Evolutionary conservation across 768 basidiomycete genomes (phyloP), one percentile per base, ranked within the genome.

Genomic region (Obba rivulosa): DNA sequence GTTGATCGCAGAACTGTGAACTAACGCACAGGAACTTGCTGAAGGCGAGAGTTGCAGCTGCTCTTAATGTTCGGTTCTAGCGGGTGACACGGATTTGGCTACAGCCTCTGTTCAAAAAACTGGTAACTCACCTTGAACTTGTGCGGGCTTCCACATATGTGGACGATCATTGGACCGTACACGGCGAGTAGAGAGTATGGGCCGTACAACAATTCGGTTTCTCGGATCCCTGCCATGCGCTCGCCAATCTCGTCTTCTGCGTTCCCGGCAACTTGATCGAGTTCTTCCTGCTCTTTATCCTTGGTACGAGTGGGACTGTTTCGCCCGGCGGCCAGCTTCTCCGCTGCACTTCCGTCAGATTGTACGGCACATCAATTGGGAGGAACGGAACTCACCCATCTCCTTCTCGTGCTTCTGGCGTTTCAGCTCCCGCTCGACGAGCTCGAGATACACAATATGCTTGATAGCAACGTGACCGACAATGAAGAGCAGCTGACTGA

Each of bases 181-280:
- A 89, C 61, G 1, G 87, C 82, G 45, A 99, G 66, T 41, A 99
- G 67, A 2, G 92, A 92, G 3, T 85, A 71, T 1, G 81, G 71
- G 1, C 93, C 91, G 55, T 90, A 92, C 13, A 98, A 70, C 41
- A 98, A 71, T 66, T 97, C 94, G 3, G 74, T 76, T 70, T 99
- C 96, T 24, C 92, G 75, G 46, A 96, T 79, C 2, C 70, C 78
- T 2, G 86, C 83, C 34, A 99, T 87, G 8, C 86, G 78, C 49
- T 99, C 96, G 13, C 93, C 96, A 56, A 97, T 95, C 59, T 99
- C 96, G 61, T 99, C 96, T 64, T 99, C 96, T 3, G 92, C 92
- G 60, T 94, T 95, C 5, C 96, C 96, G 8, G 88, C 92, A 9
- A 98, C 95, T 58, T 95, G 93, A 55, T 99, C 96, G 0, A 98